phyloP scores from a whole-genome alignment of 176 grass and related monocot genomes.

The Rhynchospora pubera region DNA sequence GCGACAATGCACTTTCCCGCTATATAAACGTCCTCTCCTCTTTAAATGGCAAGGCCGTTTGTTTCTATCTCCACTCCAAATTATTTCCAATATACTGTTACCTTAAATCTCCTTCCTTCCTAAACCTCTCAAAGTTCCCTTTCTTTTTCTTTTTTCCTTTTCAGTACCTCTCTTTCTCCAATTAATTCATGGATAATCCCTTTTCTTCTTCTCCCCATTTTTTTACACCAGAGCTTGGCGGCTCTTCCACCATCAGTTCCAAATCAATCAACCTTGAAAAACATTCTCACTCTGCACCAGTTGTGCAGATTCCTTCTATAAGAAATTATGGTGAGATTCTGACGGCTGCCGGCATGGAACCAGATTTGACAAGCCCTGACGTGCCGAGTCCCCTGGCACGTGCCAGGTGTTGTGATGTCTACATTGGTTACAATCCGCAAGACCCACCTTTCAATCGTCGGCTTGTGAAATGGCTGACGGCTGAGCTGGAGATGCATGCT shows the following conservation, averaged over 20 bases:
- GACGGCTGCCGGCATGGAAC: not conserved
- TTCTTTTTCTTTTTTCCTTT: not conserved
- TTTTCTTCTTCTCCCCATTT: not conserved
- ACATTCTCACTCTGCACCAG: not conserved
- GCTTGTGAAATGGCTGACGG: constrained; percentile 45
- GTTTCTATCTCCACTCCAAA: not conserved
- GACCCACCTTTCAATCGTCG: not conserved
- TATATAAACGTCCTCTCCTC: constrained; percentile 1
- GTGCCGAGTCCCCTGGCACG: not conserved
- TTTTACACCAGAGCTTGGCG: not conserved
- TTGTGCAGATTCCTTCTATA: not conserved
- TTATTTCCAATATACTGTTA: not conserved
- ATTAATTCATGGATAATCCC: constrained; percentile 16
- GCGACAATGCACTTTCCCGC: constrained; percentile 28
- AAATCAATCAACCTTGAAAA: not conserved
- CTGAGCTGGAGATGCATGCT: constrained; percentile 48
- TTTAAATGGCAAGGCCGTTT: constrained; percentile 13
- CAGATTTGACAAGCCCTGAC: not conserved
- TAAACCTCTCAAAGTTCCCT: not conserved
- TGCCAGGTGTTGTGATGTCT: constrained; percentile 40
- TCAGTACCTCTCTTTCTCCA: not conserved
- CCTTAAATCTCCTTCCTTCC: not conserved
- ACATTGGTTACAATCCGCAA: constrained; percentile 19
- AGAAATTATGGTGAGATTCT: not conserved
- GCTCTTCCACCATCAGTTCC: not conserved